A percentile compares a stretch with the other conserved stretches of the same genome.
phyloP scores from a whole-genome alignment of 768 basidiomycete species.

The Rhodotorula sphaerocarpa region DNA sequence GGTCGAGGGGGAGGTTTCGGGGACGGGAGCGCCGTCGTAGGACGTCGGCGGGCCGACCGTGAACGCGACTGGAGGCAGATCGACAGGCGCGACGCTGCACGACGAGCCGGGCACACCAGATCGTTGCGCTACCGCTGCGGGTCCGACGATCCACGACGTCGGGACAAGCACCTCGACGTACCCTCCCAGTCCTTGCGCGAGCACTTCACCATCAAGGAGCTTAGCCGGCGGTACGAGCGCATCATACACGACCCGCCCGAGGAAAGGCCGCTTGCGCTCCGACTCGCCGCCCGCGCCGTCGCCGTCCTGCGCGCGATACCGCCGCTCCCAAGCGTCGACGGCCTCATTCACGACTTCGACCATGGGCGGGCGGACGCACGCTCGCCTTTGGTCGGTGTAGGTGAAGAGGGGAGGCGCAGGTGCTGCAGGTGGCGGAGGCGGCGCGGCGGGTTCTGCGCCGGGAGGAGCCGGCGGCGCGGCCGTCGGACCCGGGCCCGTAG shows the following conservation, averaged over 20 bases:
- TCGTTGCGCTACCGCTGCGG: background rate
- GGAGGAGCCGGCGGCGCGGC: background rate
- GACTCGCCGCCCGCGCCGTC: background rate
- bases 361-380: constrained; percentile 17
- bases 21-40: constrained; percentile 17
- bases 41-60: constrained; percentile 8
- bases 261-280: constrained; percentile 23
- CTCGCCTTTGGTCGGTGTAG: constrained; percentile 5
- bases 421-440: background rate
- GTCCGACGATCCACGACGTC: constrained; percentile 22
- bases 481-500: too few relatives aligned
- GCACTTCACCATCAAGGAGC: constrained; percentile 32
- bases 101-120: background rate
- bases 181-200: constrained; percentile 30
- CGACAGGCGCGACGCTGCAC: constrained; percentile 2
- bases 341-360: constrained; percentile 21
- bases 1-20: background rate
- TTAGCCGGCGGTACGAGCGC: constrained; percentile 29
- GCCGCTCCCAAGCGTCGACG: background rate
- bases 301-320: background rate
- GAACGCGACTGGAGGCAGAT: constrained; percentile 9
- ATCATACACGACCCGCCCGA: constrained; percentile 35
- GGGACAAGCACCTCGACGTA: constrained; percentile 31
- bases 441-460: background rate
- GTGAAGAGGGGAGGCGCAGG: constrained; percentile 20